Evolutionary conservation across 2,329 filamentous ascomycete species (phyloP).

Genomic region (Mollisiaceae sp.): DNA sequence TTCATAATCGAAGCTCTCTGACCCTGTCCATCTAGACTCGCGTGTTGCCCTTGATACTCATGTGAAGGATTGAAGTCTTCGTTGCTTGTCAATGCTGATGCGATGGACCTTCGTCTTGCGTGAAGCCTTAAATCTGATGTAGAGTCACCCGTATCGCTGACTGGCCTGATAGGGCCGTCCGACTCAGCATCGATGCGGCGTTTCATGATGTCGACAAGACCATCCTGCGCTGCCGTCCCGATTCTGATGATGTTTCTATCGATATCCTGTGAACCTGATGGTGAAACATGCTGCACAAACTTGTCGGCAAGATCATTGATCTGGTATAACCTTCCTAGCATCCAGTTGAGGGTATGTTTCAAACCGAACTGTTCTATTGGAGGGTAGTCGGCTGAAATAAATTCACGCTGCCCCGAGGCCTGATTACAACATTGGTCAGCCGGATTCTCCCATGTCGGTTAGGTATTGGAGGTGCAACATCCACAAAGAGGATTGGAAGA

Average conservation of each 20-base stretch:
- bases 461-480: not conserved
- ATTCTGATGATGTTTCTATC: conserved; percentile 22
- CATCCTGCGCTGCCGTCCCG: conserved; percentile 29
- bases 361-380: conserved; percentile 38
- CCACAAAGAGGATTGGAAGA: conserved; percentile 13
- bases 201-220: conserved; percentile 37
- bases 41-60: conserved; percentile 27
- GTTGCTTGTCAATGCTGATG: conserved; percentile 22
- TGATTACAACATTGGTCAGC: conserved; percentile 31
- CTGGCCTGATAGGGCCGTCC: conserved; percentile 25
- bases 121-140: conserved; percentile 32
- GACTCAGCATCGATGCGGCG: conserved; percentile 32
- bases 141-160: conserved; percentile 24
- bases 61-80: conserved; percentile 35
- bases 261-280: conserved; percentile 17
- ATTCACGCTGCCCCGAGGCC: conserved; percentile 25
- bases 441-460: conserved; percentile 17
- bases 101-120: conserved; percentile 31
- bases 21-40: conserved; percentile 22
- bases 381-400: conserved; percentile 32
- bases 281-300: conserved; percentile 35
- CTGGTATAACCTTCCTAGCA: conserved; percentile 38
- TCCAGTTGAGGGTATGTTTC: conserved; percentile 38
- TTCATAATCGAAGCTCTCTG: conserved; percentile 38
- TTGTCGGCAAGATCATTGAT: conserved; percentile 40